phyloP scores from a whole-genome alignment of 345 rosid species.

The Psidium guajava region DNA sequence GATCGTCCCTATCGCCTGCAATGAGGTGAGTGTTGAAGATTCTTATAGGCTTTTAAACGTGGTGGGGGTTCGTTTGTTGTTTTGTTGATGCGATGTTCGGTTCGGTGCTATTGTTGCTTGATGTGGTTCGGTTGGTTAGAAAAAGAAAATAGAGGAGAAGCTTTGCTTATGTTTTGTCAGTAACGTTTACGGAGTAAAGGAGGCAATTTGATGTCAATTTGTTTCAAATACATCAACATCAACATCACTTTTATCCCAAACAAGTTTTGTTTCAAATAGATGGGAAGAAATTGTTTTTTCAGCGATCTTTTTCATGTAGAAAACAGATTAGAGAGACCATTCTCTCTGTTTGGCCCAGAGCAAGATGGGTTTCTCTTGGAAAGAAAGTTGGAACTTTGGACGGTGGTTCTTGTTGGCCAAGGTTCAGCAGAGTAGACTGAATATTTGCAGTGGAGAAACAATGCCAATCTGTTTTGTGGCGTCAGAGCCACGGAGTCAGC shows the following conservation, averaged over 20 bases:
- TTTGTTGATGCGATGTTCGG: not conserved
- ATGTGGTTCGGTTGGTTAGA: too few species aligned
- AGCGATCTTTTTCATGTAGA: not conserved
- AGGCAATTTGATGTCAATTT: too few species aligned
- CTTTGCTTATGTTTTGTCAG: too few species aligned
- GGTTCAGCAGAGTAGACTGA: too few species aligned
- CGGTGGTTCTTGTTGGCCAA: too few species aligned
- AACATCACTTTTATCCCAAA: too few species aligned
- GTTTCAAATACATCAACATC: too few species aligned
- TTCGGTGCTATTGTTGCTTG: not conserved
- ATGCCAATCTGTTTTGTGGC: not conserved
- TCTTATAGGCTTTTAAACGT: not conserved
- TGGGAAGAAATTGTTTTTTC: too few species aligned
- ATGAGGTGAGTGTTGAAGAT: conserved; percentile 32
- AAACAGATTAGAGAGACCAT: not conserved
- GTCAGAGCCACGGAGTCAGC: not conserved
- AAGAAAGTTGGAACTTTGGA: not conserved
- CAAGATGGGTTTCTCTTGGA: not conserved
- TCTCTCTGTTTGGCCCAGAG: not conserved
- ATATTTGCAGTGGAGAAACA: too few species aligned
- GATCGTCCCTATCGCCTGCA: conserved; percentile 62
- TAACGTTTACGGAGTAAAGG: too few species aligned
- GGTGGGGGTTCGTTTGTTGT: not conserved
- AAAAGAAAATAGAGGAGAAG: too few species aligned
- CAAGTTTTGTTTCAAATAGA: too few species aligned